A percentile compares a stretch with the other conserved stretches of the same genome.
phyloP scores from a whole-genome alignment of 495 filamentous ascomycete genomes.

The Penicillium macrosclerotiorum region DNA sequence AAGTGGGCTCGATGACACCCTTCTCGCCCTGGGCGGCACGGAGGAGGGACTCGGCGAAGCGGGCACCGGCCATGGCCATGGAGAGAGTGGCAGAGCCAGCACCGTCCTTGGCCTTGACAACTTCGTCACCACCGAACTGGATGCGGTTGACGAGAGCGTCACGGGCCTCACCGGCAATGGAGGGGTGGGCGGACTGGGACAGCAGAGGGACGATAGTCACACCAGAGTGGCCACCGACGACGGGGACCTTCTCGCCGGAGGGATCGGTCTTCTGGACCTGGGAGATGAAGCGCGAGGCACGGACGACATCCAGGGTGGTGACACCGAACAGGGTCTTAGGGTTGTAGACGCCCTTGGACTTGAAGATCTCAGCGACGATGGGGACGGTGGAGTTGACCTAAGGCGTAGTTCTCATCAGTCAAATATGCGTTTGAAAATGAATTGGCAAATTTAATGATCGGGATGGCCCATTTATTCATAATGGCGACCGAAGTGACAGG shows the following conservation, averaged over 20 bases:
- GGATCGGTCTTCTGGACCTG: slow-evolving; percentile 90
- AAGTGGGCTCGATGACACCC: slow-evolving; percentile 93
- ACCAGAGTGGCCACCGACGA: slow-evolving; percentile 95
- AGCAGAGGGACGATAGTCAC: slow-evolving; percentile 97
- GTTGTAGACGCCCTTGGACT: slow-evolving; percentile 91
- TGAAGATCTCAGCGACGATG: slow-evolving; percentile 95
- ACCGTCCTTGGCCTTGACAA: slow-evolving; percentile 98
- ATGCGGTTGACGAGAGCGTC: slow-evolving; percentile 87
- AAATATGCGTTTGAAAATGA: no score
- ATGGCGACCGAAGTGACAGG: no score
- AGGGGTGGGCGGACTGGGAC: slow-evolving; percentile 85
- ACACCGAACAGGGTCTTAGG: slow-evolving; percentile 98
- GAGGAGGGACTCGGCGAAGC: slow-evolving; percentile 93
- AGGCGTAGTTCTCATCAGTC: no score
- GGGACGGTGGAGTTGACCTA: slow-evolving; percentile 96
- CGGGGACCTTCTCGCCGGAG: slow-evolving; percentile 86
- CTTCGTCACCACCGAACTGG: slow-evolving; percentile 99
- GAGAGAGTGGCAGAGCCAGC: slow-evolving; percentile 97
- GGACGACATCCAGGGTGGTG: slow-evolving; percentile 97
- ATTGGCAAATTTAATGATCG: no score
- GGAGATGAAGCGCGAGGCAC: slow-evolving; percentile 94
- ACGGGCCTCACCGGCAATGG: slow-evolving; percentile 69
- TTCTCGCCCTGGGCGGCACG: slow-evolving; percentile 91
- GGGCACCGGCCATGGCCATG: slow-evolving; percentile 98
- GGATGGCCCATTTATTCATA: no score